Base-by-base conservation (phyloP, 768 basidiomycete species). In the Inosperma sp. region DNA sequence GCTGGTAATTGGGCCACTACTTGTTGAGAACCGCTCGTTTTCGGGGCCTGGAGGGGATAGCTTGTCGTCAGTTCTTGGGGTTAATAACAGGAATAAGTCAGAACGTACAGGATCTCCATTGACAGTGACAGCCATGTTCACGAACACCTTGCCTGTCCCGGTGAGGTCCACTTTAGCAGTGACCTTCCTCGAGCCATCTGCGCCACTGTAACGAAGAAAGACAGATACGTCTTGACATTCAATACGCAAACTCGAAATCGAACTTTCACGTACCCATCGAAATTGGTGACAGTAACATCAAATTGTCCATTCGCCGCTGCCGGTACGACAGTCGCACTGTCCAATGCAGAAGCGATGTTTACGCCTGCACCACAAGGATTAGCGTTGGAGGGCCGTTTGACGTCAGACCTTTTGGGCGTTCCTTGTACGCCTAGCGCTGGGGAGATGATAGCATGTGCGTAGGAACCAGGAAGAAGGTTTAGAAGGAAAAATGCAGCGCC, bases 81-180 rank as follows among this genome's bases (percentile, higher is more conserved):
- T 26, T 4, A 29, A 22, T 14, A 33, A n/a, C n/a, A n/a, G n/a
- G n/a, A n/a, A n/a, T n/a, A n/a, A n/a, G n/a, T 14, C 4, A 10
- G 19, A 27, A 66, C 74, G 59, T 53, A 80, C 79, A n/a, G 65
- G 60, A 46, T 71, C 65, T 29, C 80, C 79, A 54, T 82, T 81
- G 51, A 60, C 68, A 8, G 69, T 59, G 21, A 80, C 67, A 1
- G 67, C 72, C 41, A 63, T 64, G 12, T 65, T 64, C 3, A 65
- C 67, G 41, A 74, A 73, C 22, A 57, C 68, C 19, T 64, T 67
- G 1, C 73, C 72, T 5, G 67, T 71, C 13, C 73, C 73, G n/a
- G 74, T 69, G 7, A 71, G 59, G 56, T 80, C 76, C n/a, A 81
- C 72, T 29, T 68, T 57, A n/a, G 74, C 71, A 1, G 68, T 67